Percentiles rank a stretch among this genome's conserved stretches.
Evolutionary conservation across 1,139 yeast genomes (phyloP).

Genomic region (Candida sojae): DNA sequence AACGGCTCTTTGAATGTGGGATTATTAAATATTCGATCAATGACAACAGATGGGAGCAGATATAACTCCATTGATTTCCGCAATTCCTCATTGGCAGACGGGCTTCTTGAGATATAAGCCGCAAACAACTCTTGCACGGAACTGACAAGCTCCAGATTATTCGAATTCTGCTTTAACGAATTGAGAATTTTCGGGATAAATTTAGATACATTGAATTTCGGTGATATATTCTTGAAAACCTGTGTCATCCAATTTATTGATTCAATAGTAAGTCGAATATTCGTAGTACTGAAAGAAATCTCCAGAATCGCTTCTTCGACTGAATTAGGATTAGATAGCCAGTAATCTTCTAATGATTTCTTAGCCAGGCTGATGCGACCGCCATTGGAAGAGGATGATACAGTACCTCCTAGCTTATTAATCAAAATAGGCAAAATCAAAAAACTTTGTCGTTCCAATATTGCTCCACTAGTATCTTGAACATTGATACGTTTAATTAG

Average conservation of each 20-base stretch:
- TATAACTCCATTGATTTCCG: not conserved
- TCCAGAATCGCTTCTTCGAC: constrained; percentile 54
- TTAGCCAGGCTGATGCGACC: constrained; percentile 32
- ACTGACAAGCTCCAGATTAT: constrained; percentile 10
- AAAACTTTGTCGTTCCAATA: constrained; percentile 50
- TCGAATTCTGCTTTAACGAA: constrained; percentile 2
- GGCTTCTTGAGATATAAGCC: not conserved
- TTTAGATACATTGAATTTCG: constrained; percentile 30
- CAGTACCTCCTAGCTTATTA: constrained; percentile 46
- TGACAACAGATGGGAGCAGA: not conserved
- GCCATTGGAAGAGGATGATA: constrained; percentile 28
- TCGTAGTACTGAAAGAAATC: constrained; percentile 48
- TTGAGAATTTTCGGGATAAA: constrained; percentile 24
- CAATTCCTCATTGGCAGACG: not conserved
- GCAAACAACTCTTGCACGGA: constrained; percentile 19
- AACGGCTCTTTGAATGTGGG: not conserved
- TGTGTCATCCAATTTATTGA: constrained; percentile 35
- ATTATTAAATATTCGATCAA: not conserved
- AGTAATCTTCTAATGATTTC: constrained; percentile 62
- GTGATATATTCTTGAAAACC: constrained; percentile 30
- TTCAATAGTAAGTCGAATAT: constrained; percentile 49
- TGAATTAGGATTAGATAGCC: constrained; percentile 61
- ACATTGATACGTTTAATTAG: constrained; percentile 73
- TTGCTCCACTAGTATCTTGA: constrained; percentile 55
- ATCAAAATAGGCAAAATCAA: constrained; percentile 60